phyloP scores from a whole-genome alignment of 1,284 basidiomycete species.

The Malassezia vespertilionis region DNA sequence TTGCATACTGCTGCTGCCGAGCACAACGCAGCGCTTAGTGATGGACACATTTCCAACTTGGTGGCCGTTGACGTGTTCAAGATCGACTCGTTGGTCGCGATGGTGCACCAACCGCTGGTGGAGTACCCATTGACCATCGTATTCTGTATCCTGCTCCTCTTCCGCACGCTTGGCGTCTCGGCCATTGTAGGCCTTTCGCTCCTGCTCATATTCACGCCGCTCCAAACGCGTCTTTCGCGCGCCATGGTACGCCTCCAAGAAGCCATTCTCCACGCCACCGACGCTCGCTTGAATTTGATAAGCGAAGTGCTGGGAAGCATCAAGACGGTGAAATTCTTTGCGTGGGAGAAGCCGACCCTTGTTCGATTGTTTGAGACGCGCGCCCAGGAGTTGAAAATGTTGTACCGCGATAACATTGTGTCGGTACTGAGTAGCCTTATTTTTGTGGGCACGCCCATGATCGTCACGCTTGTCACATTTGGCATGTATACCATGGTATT shows the following conservation, averaged over 20 bases:
- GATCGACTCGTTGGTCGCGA: conserved; percentile 12
- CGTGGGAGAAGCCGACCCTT: conserved; percentile 44
- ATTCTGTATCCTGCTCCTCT: conserved; percentile 49
- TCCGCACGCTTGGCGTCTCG: conserved; percentile 51
- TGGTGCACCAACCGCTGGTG: conserved; percentile 40
- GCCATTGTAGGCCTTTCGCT: conserved; percentile 42
- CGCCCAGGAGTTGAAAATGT: conserved; percentile 48
- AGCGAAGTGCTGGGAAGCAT: conserved; percentile 53
- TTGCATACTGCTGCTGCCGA: conserved; percentile 38
- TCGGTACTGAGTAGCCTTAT: conserved; percentile 45
- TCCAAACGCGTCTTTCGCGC: conserved; percentile 42
- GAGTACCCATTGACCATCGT: conserved; percentile 51
- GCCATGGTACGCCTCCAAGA: conserved; percentile 50
- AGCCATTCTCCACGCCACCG: conserved; percentile 50
- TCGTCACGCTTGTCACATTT: conserved; percentile 59
- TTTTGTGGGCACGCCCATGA: conserved; percentile 53
- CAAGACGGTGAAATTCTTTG: conserved; percentile 57
- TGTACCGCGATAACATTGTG: conserved; percentile 48
- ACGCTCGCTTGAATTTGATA: conserved; percentile 51
- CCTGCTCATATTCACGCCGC: conserved; percentile 30
- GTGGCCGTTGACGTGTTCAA: conserved; percentile 52
- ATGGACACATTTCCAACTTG: conserved; percentile 52
- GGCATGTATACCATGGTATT: conserved; percentile 53
- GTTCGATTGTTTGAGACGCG: conserved; percentile 49
- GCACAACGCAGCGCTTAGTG: conserved; percentile 29